Evolutionary conservation across 139 green algal genomes (phyloP).

Genomic region (Marvania coccoides): DNA sequence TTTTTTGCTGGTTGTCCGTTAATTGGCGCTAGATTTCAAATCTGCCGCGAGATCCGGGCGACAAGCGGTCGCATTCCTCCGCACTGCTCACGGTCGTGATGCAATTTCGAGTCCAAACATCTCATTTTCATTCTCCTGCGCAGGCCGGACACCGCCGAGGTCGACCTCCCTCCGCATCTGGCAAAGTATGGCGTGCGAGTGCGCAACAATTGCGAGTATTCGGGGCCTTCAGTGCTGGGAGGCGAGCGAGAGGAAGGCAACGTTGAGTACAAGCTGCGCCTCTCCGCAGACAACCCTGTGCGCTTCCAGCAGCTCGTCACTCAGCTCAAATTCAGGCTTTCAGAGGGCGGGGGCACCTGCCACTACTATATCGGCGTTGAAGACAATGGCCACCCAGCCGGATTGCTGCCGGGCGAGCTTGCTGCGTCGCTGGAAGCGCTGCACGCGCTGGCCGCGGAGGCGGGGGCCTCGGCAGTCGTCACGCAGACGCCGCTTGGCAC

Average conservation of each 20-base stretch:
- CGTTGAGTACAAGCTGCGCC: constrained; percentile 78
- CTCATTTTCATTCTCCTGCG: too few species aligned
- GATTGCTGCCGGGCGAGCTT: constrained; percentile 51
- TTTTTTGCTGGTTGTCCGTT: too few species aligned
- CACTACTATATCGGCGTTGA: constrained; percentile 83
- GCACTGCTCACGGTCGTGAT: too few species aligned
- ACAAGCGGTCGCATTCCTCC: too few species aligned
- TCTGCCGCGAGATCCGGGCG: too few species aligned
- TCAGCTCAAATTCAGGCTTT: constrained; percentile 78
- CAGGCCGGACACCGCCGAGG: not conserved
- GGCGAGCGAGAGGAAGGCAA: constrained; percentile 66
- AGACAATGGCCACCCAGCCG: constrained; percentile 75
- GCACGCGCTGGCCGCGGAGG: constrained; percentile 52
- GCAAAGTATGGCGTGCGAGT: not conserved
- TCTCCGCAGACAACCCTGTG: constrained; percentile 46
- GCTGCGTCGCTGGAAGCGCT: constrained; percentile 50
- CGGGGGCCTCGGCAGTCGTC: constrained; percentile 30
- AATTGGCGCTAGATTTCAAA: too few species aligned
- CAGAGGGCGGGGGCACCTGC: constrained; percentile 66
- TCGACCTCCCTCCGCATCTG: not conserved
- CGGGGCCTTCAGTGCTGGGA: constrained; percentile 35
- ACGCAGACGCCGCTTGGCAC: constrained; percentile 33
- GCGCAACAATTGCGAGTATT: constrained; percentile 20
- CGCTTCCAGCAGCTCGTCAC: constrained; percentile 83
- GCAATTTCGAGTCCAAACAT: too few species aligned